Conservation (phyloP, 1,284 basidiomycete genomes). For the Ustilago bromivora region DNA sequence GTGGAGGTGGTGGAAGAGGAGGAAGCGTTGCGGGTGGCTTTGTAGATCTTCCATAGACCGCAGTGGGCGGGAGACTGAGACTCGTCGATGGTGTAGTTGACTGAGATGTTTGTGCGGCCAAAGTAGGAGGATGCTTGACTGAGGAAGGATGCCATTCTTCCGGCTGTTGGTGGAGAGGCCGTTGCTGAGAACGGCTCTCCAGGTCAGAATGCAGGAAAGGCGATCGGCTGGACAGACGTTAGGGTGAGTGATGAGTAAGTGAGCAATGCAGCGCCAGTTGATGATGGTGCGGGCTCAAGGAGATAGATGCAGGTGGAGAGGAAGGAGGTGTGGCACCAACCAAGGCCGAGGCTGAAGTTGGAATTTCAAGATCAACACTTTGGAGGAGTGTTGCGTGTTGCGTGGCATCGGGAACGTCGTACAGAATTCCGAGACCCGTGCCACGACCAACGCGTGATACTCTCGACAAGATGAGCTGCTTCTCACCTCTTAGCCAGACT, state of each 20-base stretch:
- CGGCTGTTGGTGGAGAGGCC: neutral
- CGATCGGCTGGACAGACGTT: neutral
- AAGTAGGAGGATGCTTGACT: conserved; percentile 62
- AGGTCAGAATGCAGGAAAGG: neutral
- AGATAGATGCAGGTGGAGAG: neutral
- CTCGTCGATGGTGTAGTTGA: conserved; percentile 65
- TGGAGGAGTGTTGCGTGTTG: neutral
- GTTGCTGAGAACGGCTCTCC: neutral
- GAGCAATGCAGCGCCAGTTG: neutral
- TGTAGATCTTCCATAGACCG: conserved; percentile 66
- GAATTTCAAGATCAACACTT: conserved; percentile 27
- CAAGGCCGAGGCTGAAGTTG: conserved; percentile 11
- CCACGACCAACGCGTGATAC: neutral
- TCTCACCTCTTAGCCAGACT: neutral
- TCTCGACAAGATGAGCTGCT: neutral
- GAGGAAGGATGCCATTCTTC: conserved; percentile 57
- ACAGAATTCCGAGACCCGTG: neutral
- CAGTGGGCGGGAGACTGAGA: conserved; percentile 51
- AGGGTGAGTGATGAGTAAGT: neutral
- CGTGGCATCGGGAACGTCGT: conserved; percentile 5
- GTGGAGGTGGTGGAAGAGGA: conserved; percentile 14
- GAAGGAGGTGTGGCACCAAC: neutral
- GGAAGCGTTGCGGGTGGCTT: conserved; percentile 55
- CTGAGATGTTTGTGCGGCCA: conserved; percentile 64
- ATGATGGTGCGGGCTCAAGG: conserved; percentile 3